These are phyloP conservation scores for Pichia paraexigua DNA, from an alignment of 805 yeast species.

Conservation along the genomic window DNA sequence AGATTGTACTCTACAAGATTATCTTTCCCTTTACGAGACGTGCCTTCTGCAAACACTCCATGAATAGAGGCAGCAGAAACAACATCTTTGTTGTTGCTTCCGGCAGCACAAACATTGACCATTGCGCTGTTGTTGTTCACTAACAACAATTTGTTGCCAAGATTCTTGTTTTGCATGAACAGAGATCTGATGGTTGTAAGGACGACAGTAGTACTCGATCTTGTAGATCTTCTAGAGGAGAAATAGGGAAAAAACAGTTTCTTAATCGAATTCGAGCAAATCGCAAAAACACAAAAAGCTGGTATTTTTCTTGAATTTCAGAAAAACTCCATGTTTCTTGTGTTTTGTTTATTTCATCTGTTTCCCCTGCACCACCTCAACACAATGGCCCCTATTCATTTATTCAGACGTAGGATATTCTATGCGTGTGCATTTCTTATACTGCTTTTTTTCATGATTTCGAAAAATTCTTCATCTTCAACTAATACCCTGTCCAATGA, in stretches of 20 bases:
- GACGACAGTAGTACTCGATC: too few species aligned
- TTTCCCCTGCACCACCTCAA: not conserved
- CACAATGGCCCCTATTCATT: not conserved
- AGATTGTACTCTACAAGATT: not conserved
- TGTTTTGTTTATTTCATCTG: too few species aligned
- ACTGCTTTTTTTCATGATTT: not conserved
- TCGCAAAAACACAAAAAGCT: too few species aligned
- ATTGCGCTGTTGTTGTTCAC: not conserved
- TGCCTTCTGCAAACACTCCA: not conserved
- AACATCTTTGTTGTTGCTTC: not conserved
- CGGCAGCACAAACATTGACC: not conserved
- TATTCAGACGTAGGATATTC: not conserved
- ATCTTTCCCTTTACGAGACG: not conserved
- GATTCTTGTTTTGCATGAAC: too few species aligned
- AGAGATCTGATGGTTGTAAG: too few species aligned
- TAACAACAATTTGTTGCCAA: not conserved
- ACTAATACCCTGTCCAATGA: not conserved
- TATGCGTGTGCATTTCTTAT: not conserved
- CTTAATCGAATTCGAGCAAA: too few species aligned
- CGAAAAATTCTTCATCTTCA: not conserved
- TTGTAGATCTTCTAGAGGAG: too few species aligned
- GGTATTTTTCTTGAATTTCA: too few species aligned
- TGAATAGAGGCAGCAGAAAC: not conserved
- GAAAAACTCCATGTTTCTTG: too few species aligned
- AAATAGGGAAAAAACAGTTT: too few species aligned